These are phyloP conservation scores for Cylindrodendrum hubeiense DNA, from an alignment of 2,329 filamentous ascomycete species.

Conservation along the genomic window DNA sequence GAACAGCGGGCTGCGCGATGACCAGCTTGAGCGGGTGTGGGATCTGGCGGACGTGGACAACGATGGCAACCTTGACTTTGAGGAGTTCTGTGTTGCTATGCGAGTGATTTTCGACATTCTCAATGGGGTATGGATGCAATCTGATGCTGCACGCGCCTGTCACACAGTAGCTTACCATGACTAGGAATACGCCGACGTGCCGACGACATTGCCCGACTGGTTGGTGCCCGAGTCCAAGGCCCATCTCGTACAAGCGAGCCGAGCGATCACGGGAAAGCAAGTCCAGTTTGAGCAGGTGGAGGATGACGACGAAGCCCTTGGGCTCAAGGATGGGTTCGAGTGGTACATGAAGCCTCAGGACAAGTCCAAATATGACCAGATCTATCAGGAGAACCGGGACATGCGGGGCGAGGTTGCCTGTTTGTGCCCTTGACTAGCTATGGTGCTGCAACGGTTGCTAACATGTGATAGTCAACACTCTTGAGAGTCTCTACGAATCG, in stretches of 20 bases:
- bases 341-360: conserved; percentile 98
- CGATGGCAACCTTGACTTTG: conserved; percentile 97
- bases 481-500: conserved; percentile 87
- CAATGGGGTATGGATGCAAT: conserved; percentile 77
- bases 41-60: conserved; percentile 97
- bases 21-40: conserved; percentile 97
- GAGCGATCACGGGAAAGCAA: conserved; percentile 83
- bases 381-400: conserved; percentile 93
- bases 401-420: conserved; percentile 86
- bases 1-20: conserved; percentile 72
- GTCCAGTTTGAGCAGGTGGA: conserved; percentile 88
- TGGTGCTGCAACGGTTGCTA: conserved; percentile 17
- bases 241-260: conserved; percentile 86
- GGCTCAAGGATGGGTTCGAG: conserved; percentile 96
- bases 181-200: conserved; percentile 93
- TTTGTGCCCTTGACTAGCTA: conserved; percentile 59
- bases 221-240: conserved; percentile 95
- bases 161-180: conserved; percentile 27
- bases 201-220: conserved; percentile 89
- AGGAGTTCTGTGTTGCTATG: conserved; percentile 99
- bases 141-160: conserved; percentile 3
- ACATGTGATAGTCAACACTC: conserved; percentile 72
- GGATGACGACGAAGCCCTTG: conserved; percentile 83
- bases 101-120: conserved; percentile 96
- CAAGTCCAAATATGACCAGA: conserved; percentile 95